These are phyloP conservation scores for Xanthoconium purpureum DNA, from an alignment of 768 basidiomycete species.

Conservation along the genomic window DNA sequence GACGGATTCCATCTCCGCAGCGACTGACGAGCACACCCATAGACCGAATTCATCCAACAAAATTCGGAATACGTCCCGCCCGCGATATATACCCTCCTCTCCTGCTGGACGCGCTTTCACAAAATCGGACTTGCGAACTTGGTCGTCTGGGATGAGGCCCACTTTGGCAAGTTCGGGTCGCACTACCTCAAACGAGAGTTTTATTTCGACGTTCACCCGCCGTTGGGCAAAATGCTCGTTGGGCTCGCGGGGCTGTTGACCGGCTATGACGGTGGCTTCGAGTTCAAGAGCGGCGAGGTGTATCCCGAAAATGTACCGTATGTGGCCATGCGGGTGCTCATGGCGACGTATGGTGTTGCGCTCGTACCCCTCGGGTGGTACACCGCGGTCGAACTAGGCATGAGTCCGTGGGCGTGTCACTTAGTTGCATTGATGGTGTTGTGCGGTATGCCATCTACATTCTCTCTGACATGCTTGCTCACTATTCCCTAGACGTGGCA, in stretches of 20 bases:
- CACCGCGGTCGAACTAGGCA: conserved; percentile 89
- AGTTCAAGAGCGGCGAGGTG: conserved; percentile 86
- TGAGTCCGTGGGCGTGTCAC: conserved; percentile 88
- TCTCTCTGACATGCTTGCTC: background rate
- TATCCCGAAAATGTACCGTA: conserved; percentile 88
- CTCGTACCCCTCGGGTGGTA: conserved; percentile 98
- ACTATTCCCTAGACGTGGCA: conserved; percentile 68
- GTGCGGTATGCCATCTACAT: conserved; percentile 55
- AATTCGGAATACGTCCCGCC: conserved; percentile 78
- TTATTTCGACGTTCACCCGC: conserved; percentile 99
- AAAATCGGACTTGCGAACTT: conserved; percentile 80
- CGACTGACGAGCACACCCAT: conserved; percentile 3
- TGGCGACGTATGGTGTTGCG: conserved; percentile 91
- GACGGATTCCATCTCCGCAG: conserved; percentile 3
- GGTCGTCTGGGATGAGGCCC: conserved; percentile 99
- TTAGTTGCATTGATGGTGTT: conserved; percentile 92
- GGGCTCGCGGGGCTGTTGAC: conserved; percentile 87
- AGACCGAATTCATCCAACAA: conserved; percentile 78
- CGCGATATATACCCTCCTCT: conserved; percentile 84
- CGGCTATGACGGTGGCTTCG: conserved; percentile 89
- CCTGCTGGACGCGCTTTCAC: conserved; percentile 94
- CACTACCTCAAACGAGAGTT: conserved; percentile 98
- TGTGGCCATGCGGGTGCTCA: conserved; percentile 91
- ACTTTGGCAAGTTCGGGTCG: conserved; percentile 98
- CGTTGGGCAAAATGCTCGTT: conserved; percentile 98